A percentile compares a stretch with the other conserved stretches of the same genome.
phyloP scores from a whole-genome alignment of 257 asterid species.

The Nicotiana tomentosiformis region DNA sequence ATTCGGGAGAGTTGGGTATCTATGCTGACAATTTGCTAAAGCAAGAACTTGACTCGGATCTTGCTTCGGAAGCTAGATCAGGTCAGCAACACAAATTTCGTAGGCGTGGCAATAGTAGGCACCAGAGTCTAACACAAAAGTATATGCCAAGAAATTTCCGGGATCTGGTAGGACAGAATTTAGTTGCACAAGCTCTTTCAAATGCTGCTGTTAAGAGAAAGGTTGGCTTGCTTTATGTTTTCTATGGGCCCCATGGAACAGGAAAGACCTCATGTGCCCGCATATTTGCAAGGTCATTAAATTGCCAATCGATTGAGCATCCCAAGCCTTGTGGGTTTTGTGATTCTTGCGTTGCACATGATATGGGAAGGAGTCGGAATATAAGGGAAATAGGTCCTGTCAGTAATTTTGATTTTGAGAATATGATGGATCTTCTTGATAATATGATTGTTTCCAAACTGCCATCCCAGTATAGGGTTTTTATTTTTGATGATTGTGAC shows the following conservation, averaged over 20 bases:
- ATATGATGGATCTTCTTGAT: slow-evolving; percentile 50
- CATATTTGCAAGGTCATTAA: slow-evolving; percentile 72
- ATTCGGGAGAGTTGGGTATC: slow-evolving; percentile 83
- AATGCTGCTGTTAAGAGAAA: slow-evolving; percentile 64
- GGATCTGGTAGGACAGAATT: slow-evolving; percentile 83
- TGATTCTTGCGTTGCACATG: slow-evolving; percentile 54
- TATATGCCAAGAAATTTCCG: slow-evolving; percentile 75
- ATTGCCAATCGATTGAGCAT: slow-evolving; percentile 64
- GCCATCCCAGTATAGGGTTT: slow-evolving; percentile 53
- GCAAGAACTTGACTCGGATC: slow-evolving; percentile 67
- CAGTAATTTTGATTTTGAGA: slow-evolving; percentile 50
- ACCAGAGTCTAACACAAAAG: slow-evolving; percentile 73
- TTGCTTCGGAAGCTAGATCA: slow-evolving; percentile 79
- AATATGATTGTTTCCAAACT: slow-evolving; percentile 32
- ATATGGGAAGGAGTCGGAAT: slow-evolving; percentile 49
- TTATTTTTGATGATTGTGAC: slow-evolving; percentile 82
- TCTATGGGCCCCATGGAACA: slow-evolving; percentile 87
- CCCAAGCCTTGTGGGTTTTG: slow-evolving; percentile 81
- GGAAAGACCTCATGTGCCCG: slow-evolving; percentile 86
- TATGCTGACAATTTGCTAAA: slow-evolving; percentile 74
- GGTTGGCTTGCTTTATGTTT: slow-evolving; percentile 70
- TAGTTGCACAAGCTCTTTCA: slow-evolving; percentile 84
- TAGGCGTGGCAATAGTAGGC: slow-evolving; percentile 43
- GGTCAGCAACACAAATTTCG: slow-evolving; percentile 34
- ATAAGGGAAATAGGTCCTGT: slow-evolving; percentile 73